Evolutionary conservation across 2,329 filamentous ascomycete genomes (phyloP), one percentile per base, ranked within the genome.

Genomic region (Penicillium psychrosexuale): DNA sequence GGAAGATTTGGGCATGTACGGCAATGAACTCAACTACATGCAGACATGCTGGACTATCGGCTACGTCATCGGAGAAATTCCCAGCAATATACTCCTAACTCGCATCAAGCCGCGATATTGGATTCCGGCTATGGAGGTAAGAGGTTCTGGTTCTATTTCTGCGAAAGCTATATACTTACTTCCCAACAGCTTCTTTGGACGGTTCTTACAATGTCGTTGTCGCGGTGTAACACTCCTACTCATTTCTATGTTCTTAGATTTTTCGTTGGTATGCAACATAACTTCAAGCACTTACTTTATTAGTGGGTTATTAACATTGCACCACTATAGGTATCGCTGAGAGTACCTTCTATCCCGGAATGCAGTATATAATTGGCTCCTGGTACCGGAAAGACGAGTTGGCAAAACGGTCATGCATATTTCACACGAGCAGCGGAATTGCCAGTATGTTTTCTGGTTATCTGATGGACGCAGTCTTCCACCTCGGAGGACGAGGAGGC

Each of bases 31-130:
- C 31, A 83, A 84, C 49, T 80, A 79, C 50, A 79, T 81, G 70
- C 74, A 82, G 47, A 79, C 82, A 0, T 78, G 77, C 28, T 87
- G 83, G 75, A 85, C 81, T 0, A 77, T 82, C 0, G 84, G 84
- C 8, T 87, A 87, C 59, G 80, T 83, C 0, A 73, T 86, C 46
- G 78, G 78, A 3, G 72, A 81, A 52, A 74, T 82, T 12, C 79
- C 79, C 1, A 78, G 73, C 43, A 82, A 82, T 54, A 72, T 83
- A 9, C 69, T 82, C 7, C 67, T 83, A 5, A 82, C 79, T 1
- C 72, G 75, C 9, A 63, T 81, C 13, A 72, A 74, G 8, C 78
- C 79, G 2, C 70, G 72, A 13, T 73, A 76, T 47, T 81, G 77
- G 77, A 77, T 81, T 47, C 79, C 78, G 1, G 66, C 71, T 2